phyloP scores from a whole-genome alignment of 2,329 filamentous ascomycete genomes.

The Calycina herbarum region DNA sequence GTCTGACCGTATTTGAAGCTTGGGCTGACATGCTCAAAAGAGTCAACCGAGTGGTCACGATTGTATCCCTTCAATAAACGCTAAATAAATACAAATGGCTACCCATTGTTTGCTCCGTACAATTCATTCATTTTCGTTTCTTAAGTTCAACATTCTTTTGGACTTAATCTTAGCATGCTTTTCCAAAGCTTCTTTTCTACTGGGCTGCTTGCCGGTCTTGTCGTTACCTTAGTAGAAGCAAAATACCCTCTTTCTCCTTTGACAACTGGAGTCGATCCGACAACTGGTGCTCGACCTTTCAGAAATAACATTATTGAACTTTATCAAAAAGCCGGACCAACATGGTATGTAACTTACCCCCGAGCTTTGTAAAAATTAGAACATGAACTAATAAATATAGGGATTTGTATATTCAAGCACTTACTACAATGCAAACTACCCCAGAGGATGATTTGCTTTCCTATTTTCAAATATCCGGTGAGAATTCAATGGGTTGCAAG shows the following conservation, averaged over 20 bases:
- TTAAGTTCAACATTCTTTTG: no score
- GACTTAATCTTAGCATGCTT: no score
- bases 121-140: no score
- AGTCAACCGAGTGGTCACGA: background rate
- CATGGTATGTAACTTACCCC: conserved; percentile 4
- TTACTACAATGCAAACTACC: conserved; percentile 13
- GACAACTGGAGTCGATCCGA: conserved; percentile 6
- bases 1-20: no score
- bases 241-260: no score
- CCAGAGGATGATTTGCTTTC: conserved; percentile 14
- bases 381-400: no score
- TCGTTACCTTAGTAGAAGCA: no score
- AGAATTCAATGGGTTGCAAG: background rate
- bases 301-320: conserved; percentile 13
- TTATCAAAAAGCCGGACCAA: conserved; percentile 9
- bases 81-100: no score
- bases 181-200: no score
- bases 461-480: conserved; percentile 22
- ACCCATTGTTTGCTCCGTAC: no score
- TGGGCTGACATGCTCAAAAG: background rate
- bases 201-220: no score
- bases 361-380: no score
- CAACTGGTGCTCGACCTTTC: conserved; percentile 8
- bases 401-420: conserved; percentile 18
- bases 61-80: background rate